Conservation (phyloP, 176 grass and related monocot genomes). For the Thalia dealbata region DNA sequence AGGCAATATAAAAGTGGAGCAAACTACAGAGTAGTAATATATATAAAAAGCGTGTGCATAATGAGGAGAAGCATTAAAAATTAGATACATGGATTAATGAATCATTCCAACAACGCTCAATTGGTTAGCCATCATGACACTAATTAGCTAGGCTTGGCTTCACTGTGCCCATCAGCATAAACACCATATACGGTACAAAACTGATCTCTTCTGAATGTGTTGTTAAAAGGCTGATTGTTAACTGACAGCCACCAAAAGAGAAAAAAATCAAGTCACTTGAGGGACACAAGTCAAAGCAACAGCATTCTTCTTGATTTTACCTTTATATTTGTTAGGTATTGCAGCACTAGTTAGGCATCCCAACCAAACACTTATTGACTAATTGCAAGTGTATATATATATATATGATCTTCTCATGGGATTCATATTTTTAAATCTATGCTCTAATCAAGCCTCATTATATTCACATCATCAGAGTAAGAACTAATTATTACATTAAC, state of each 20-base stretch:
- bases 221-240: background rate
- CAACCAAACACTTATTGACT: background rate
- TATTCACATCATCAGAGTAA: too few species aligned
- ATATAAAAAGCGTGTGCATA: background rate
- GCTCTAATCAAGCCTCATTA: too few species aligned
- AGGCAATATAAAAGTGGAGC: background rate
- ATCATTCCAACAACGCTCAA: background rate
- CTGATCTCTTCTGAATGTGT: background rate
- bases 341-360: constrained; percentile 1
- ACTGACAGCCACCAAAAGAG: background rate
- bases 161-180: background rate
- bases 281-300: background rate
- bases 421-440: too few species aligned
- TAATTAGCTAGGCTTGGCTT: too few species aligned
- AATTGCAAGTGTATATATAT: background rate
- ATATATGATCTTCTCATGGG: background rate
- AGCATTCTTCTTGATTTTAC: too few species aligned
- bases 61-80: background rate
- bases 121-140: background rate
- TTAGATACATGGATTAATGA: background rate
- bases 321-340: background rate
- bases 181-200: background rate
- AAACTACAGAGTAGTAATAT: background rate
- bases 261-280: background rate
- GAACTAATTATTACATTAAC: too few species aligned